Conservation (phyloP, 2,329 filamentous ascomycete genomes). For the Xylaria multiplex region DNA sequence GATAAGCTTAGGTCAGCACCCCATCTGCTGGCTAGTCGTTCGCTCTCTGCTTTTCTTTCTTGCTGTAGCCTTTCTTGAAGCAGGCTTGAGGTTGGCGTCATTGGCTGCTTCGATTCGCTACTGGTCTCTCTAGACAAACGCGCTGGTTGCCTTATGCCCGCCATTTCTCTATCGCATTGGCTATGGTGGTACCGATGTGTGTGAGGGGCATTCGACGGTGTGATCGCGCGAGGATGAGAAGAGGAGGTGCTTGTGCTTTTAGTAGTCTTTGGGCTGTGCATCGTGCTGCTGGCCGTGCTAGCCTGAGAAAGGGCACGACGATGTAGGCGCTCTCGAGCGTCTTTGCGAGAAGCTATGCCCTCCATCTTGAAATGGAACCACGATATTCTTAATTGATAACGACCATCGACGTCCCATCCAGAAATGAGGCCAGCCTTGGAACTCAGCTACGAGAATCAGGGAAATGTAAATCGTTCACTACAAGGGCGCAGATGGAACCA, state of each 20-base stretch:
- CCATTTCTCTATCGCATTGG: slow-evolving; percentile 50
- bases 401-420: slow-evolving; percentile 31
- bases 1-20: slow-evolving; percentile 53
- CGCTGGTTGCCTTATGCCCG: slow-evolving; percentile 52
- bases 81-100: slow-evolving; percentile 58
- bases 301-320: slow-evolving; percentile 59
- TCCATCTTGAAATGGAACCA: slow-evolving; percentile 42
- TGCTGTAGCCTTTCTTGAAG: slow-evolving; percentile 66
- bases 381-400: not conserved
- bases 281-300: slow-evolving; percentile 53
- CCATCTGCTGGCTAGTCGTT: slow-evolving; percentile 53
- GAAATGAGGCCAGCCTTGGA: slow-evolving; percentile 26
- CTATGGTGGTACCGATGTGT: slow-evolving; percentile 55
- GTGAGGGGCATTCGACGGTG: slow-evolving; percentile 51
- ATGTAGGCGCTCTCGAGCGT: slow-evolving; percentile 45
- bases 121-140: slow-evolving; percentile 56
- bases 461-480: slow-evolving; percentile 17
- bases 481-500: slow-evolving; percentile 22
- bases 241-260: slow-evolving; percentile 57
- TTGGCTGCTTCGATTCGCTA: slow-evolving; percentile 54
- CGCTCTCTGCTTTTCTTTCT: slow-evolving; percentile 61
- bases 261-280: slow-evolving; percentile 54
- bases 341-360: slow-evolving; percentile 36
- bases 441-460: slow-evolving; percentile 24
- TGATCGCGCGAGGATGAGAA: slow-evolving; percentile 53